Conservation (phyloP, 2,329 filamentous ascomycete species). For the Zasmidium angulare region DNA sequence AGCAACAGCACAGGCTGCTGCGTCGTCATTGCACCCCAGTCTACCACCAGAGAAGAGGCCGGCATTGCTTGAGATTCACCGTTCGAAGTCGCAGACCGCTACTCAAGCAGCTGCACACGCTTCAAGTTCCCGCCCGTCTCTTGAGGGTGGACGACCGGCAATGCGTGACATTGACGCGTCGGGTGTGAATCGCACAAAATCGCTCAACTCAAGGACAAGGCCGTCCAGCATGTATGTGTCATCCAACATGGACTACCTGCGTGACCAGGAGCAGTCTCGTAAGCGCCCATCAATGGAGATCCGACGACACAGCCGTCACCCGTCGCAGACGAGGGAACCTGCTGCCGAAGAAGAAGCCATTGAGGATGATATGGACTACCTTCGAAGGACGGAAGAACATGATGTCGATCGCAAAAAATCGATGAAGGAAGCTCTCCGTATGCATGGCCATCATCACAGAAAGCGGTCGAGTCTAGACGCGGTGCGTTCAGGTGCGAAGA, state of each 20-base stretch:
- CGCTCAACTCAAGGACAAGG: constrained; percentile 65
- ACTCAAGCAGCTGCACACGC: constrained; percentile 42
- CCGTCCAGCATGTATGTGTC: constrained; percentile 83
- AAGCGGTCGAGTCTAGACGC: constrained; percentile 73
- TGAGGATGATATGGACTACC: constrained; percentile 77
- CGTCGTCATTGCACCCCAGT: constrained; percentile 40
- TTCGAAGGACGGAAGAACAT: constrained; percentile 70
- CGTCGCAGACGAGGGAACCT: constrained; percentile 40
- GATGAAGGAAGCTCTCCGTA: constrained; percentile 37
- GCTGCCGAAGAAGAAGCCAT: constrained; percentile 64
- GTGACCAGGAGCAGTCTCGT: constrained; percentile 63
- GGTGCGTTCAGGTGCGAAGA: constrained; percentile 63
- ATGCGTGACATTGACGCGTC: constrained; percentile 61
- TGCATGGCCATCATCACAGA: constrained; percentile 58
- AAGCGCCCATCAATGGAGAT: constrained; percentile 34
- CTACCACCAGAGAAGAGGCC: constrained; percentile 38
- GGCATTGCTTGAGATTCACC: constrained; percentile 43
- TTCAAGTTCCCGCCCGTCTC: constrained; percentile 59
- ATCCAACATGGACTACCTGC: constrained; percentile 77
- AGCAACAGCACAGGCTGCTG: constrained; percentile 37
- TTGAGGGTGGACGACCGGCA: constrained; percentile 68
- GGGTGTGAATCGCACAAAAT: constrained; percentile 56
- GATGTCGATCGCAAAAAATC: constrained; percentile 40
- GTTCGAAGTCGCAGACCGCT: constrained; percentile 52
- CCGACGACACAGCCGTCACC: constrained; percentile 31